Evolutionary conservation across 176 grass and related monocot species (phyloP).

Genomic region (Aegilops bicornis): DNA sequence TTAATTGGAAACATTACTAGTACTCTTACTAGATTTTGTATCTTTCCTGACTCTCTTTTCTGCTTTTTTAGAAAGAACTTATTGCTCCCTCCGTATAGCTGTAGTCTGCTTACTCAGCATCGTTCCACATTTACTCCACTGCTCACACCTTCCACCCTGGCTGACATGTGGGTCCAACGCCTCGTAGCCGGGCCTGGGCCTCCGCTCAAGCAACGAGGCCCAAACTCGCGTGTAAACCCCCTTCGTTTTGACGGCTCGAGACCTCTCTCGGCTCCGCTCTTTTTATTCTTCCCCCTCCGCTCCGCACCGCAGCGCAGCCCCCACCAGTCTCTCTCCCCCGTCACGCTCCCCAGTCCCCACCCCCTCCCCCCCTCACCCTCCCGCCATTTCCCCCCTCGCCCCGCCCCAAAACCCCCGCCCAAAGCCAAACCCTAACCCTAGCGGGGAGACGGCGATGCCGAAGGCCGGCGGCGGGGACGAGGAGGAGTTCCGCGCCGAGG

Average conservation of each 20-base stretch:
- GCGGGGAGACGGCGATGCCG: conserved; percentile 40
- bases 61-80: not conserved
- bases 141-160: not conserved
- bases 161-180: not conserved
- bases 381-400: conserved; percentile 43
- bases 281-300: not conserved
- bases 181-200: conserved; percentile 10
- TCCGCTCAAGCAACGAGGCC: not conserved
- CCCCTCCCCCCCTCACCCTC: not conserved
- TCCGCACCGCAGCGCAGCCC: not conserved
- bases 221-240: not conserved
- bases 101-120: not conserved
- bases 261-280: not conserved
- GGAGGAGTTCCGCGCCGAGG: conserved; percentile 77
- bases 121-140: too few relatives aligned
- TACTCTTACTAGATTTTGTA: not conserved
- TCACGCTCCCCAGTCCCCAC: not conserved
- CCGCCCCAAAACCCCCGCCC: conserved; percentile 5
- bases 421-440: conserved; percentile 47
- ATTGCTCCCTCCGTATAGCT: not conserved
- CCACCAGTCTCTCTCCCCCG: not conserved
- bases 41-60: not conserved
- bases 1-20: not conserved
- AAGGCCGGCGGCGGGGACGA: conserved; percentile 54
- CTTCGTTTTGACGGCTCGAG: not conserved